Conservation (phyloP, 2,329 filamentous ascomycete genomes). For the Colletotrichum musae region DNA sequence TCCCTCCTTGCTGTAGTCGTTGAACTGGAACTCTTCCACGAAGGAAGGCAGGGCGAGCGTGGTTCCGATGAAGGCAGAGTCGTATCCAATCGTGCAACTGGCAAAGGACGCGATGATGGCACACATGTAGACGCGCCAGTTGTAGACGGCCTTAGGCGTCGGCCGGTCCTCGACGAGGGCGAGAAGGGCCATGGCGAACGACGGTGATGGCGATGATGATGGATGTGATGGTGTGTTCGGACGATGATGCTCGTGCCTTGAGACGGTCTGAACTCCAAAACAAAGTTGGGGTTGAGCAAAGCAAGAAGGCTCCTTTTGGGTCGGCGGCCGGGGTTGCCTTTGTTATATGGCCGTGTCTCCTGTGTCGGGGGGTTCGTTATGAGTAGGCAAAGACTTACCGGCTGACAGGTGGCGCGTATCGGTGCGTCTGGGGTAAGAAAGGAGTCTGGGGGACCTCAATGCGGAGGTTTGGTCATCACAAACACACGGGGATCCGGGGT, state of each 20-base stretch:
- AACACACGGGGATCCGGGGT: slow-evolving; percentile 30
- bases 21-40: slow-evolving; percentile 76
- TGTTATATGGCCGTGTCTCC: slow-evolving; percentile 32
- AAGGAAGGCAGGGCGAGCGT: slow-evolving; percentile 81
- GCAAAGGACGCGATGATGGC: slow-evolving; percentile 69
- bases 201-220: not conserved
- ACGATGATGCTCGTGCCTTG: slow-evolving; percentile 17
- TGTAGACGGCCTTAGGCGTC: slow-evolving; percentile 71
- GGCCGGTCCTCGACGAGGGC: slow-evolving; percentile 69
- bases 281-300: slow-evolving; percentile 22
- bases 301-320: not conserved
- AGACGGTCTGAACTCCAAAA: slow-evolving; percentile 28
- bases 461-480: slow-evolving; percentile 34
- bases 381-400: not conserved
- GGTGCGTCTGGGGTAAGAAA: slow-evolving; percentile 37
- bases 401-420: slow-evolving; percentile 29
- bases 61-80: slow-evolving; percentile 85
- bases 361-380: not conserved
- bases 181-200: slow-evolving; percentile 60
- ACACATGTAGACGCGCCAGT: slow-evolving; percentile 71
- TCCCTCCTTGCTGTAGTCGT: slow-evolving; percentile 59
- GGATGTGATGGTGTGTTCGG: slow-evolving; percentile 19
- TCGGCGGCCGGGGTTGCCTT: slow-evolving; percentile 29
- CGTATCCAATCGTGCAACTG: slow-evolving; percentile 72
- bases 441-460: slow-evolving; percentile 33